Evolutionary conservation across 129 eudicot genomes (phyloP), one percentile per base, ranked within the genome.

Genomic region (Escallonia herrerae): DNA sequence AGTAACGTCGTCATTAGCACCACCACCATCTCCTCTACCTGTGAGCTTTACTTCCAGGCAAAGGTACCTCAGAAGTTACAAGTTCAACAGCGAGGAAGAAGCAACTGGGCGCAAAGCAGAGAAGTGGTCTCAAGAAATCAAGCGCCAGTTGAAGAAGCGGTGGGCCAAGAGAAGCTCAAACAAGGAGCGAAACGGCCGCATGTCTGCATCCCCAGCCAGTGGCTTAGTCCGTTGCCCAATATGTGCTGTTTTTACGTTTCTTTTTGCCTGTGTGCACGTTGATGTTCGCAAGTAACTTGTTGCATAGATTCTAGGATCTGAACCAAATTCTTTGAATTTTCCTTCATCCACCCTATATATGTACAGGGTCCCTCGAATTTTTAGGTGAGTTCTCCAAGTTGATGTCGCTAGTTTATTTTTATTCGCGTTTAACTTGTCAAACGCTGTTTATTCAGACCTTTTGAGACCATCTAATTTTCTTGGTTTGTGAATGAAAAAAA

Each of bases 31-130:
- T 7, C 54, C 3, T 3, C 9, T n/a, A 46, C 50, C 9, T 7
- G 54, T 49, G 12, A 49, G 54, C 53, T 70, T 8, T 50, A 69
- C 62, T 42, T 62, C n/a, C 44, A 52, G 75, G 54, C 75, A 71
- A 63, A 71, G 75, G 49, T 71, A 71, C 10, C 63, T 71, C 1
- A 71, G 63, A 42, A 71, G 63, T 46, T 71, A 71, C 63, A 62
- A 62, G 4, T 53, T 71, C 40, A 9, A 15, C 8, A 62, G 8
- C 42, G 44, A 51, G 55, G 15, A n/a, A 43, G 61, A 48, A 13
- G 50, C 61, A 3, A 22, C 1, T 22, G 44, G 67, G 9, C 58
- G 50, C 11, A 61, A 58, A 58, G 43, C 75, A 7, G 60, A 37
- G 50, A 69, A 59, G 48, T 69, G 74, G 74, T 8, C 60, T n/a